Evolutionary conservation across 2,329 filamentous ascomycete genomes (phyloP), one percentile per base, ranked within the genome.

Genomic region (Fusarium marasasianum): DNA sequence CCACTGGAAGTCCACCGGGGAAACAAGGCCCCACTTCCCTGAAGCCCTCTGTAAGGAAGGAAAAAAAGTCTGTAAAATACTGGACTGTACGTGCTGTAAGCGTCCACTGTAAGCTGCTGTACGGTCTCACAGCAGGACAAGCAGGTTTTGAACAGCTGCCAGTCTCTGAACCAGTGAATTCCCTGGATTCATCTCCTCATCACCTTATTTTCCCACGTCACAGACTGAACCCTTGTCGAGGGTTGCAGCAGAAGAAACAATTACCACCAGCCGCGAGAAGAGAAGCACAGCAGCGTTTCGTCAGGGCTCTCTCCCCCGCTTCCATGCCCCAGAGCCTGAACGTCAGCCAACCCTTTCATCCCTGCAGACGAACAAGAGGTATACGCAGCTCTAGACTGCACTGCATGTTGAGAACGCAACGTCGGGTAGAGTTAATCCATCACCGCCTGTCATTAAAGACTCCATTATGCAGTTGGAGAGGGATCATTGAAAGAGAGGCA

Each of bases 281-380:
- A 58, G 60, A 70, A 66, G 41, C 41, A 38, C 55, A 51, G 26
- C 38, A 51, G 41, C 33, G 53, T 63, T 66, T 71, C 57, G 54
- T 69, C 63, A 58, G 20, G 41, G 55, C 55, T 47, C 41, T 20
- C 11, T 45, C 53, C 62, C 66, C 69, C 72, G 62, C 63, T 48
- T 69, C 48, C 24, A 22, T 45, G 44, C 48, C 68, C 67, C 63
- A 41, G 66, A 66, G 47, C 62, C 43, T 50, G 51, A 62, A 73
- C 53, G 51, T 71, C 70, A 74, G 56, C 66, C 69, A 75, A 58
- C 44, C 66, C 55, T 24, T 37, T 56, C 38, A 71, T 67, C 73
- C 66, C 67, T 74, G 72, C 48, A 51, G 41, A 29, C 48, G 53
- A 51, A 60, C 29, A 38, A 43, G 38, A 72, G 58, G 58, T 60